Base-by-base conservation (phyloP, 257 asterid genomes). In the Solanum dulcamara region DNA sequence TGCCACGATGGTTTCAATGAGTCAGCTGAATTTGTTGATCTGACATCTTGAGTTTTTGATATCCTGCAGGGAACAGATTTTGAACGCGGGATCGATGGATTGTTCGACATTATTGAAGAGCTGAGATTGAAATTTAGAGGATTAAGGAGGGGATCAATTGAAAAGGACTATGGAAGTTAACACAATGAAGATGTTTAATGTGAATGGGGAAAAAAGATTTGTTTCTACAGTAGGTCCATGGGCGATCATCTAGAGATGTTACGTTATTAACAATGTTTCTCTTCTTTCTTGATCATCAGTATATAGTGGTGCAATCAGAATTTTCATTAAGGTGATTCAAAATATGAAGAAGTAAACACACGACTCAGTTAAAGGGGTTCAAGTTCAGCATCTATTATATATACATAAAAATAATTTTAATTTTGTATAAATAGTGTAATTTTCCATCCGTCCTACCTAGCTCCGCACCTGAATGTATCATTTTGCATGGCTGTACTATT, bases 81-180 rank as follows among this genome's bases (percentile, higher is more conserved):
- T 26, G 95, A 89, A 60, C 94, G 93, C 55, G 93, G 93, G 81
- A 92, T 89, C 8, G 37, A 26, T 32, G 94, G 94, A 70, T 89
- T 88, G 64, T 89, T 91, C 86, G 94, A 90, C 97, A 92, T 92
- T 55, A 92, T 92, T 64, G 91, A 70, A 81, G 53, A 28, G 80
- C 81, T 86, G 87, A 70, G 77, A 71, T 9, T 42, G 81, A 84
- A n/a, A n/a, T n/a, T n/a, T n/a, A n/a, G n/a, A n/a, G n/a, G n/a
- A n/a, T n/a, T n/a, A n/a, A n/a, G n/a, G n/a, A n/a, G n/a, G n/a
- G 42, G 57, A 77, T 68, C 13, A 26, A 24, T 15, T 26, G 5
- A 24, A 14, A 74, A 44, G 24, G 10, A 72, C 55, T 74, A 4
- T 40, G 35, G 53, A 77, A 15, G 9, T 46, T 26, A 75, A 74